Base-by-base conservation (phyloP, 1,284 basidiomycete species). In the Boletus austroedulis region DNA sequence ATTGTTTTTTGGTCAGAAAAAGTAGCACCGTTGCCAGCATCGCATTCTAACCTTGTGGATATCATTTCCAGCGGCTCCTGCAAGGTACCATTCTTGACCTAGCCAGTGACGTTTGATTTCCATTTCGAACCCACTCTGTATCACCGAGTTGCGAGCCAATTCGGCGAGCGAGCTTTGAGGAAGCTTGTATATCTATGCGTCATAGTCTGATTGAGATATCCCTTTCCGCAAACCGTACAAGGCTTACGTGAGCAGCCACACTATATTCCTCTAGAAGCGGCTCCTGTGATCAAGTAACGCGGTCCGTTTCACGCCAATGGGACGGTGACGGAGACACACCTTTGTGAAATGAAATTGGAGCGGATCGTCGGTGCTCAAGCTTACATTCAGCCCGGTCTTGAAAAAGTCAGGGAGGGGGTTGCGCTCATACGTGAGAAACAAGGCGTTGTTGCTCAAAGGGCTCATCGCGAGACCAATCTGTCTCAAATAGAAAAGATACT, bases 61-160 rank as follows among this genome's bases (percentile, higher is more conserved):
- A 64, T 95, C 91, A 70, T 97, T 97, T 4, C 94, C 94, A 11
- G 85, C 85, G 3, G 89, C 85, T 29, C 94, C 94, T 6, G 93
- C 90, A 28, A 93, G 78, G 73, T 94, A 96, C 90, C 94, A 98
- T 61, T 90, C 78, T 62, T 89, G 82, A 0, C 95, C 94, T 5
- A 97, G 79, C 96, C 97, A 99, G 74, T 98, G 97, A 17, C 94
- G 87, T 77, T 99, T 99, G 68, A 98, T 77, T 74, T 97, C 92
- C 94, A 98, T 98, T 76, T 99, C 97, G 75, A 98, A 99, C 2
- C 97, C 97, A 64, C 92, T 95, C 73, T 99, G 97, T 54, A 94
- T 80, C 36, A 98, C 96, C 3, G 93, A 95, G 77, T 98, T 99
- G 48, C 96, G 86, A 21, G 97, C 96, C 28, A 99, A 83, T 76